Evolutionary conservation across 2,329 filamentous ascomycete species (phyloP).

Genomic region (Sclerotinia subarctica): DNA sequence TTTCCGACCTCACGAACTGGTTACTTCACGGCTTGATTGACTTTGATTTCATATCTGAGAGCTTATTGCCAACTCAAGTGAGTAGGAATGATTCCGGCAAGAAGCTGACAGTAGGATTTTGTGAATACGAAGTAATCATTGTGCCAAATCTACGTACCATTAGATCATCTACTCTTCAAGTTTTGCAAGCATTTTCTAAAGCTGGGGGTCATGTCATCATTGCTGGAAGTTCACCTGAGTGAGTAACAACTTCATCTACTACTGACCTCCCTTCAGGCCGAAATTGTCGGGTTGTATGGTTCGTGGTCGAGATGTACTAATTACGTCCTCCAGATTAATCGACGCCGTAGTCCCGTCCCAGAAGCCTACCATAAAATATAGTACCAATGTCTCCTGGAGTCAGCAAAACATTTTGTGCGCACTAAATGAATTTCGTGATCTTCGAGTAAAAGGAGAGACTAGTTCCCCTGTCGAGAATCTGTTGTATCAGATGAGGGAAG

Average conservation of each 20-base stretch:
- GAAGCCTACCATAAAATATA: slow-evolving; percentile 23
- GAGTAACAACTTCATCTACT: slow-evolving; percentile 23
- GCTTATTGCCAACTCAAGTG: slow-evolving; percentile 32
- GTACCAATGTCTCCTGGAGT: slow-evolving; percentile 29
- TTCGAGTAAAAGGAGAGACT: slow-evolving; percentile 27
- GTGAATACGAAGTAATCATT: slow-evolving; percentile 38
- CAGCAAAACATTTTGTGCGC: slow-evolving; percentile 28
- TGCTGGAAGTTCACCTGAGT: slow-evolving; percentile 31
- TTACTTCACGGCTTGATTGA: slow-evolving; percentile 37
- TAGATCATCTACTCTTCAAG: slow-evolving; percentile 35
- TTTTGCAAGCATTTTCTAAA: slow-evolving; percentile 32
- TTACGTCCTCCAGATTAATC: not conserved
- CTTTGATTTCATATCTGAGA: slow-evolving; percentile 40
- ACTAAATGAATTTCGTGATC: slow-evolving; percentile 32
- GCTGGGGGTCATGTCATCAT: slow-evolving; percentile 33
- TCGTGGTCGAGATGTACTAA: not conserved
- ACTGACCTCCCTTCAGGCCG: not conserved
- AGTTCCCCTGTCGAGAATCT: slow-evolving; percentile 25
- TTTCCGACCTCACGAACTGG: slow-evolving; percentile 36
- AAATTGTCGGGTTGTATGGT: not conserved
- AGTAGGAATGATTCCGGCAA: slow-evolving; percentile 14
- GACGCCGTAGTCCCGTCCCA: slow-evolving; percentile 20
- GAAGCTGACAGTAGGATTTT: slow-evolving; percentile 33
- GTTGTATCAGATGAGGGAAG: slow-evolving; percentile 38
- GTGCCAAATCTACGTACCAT: slow-evolving; percentile 38